Evolutionary conservation across 495 filamentous ascomycete species (phyloP).

Genomic region (Trichoderma erinaceum): DNA sequence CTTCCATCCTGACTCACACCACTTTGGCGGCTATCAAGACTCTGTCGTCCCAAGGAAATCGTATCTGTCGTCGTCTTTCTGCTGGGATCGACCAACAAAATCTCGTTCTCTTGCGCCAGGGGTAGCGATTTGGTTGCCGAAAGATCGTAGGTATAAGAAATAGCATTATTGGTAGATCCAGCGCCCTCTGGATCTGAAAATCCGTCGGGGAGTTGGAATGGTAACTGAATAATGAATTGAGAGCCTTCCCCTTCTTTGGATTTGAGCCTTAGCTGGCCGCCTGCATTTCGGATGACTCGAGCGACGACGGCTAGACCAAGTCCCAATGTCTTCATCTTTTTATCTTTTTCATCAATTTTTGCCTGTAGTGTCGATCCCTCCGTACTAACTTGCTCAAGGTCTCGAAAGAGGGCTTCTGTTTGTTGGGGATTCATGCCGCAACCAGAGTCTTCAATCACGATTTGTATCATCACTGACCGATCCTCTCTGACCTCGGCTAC

Average conservation of each 20-base stretch:
- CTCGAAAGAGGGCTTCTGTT: conserved; percentile 72
- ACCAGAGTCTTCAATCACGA: conserved; percentile 75
- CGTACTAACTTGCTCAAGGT: conserved; percentile 78
- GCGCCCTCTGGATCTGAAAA: conserved; percentile 21
- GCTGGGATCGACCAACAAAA: conserved; percentile 49
- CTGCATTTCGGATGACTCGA: conserved; percentile 79
- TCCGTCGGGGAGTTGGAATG: conserved; percentile 56
- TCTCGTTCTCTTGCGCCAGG: conserved; percentile 42
- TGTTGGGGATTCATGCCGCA: conserved; percentile 66
- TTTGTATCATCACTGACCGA: conserved; percentile 56
- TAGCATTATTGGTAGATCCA: conserved; percentile 3
- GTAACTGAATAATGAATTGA: conserved; percentile 67
- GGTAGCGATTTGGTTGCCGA: conserved; percentile 21
- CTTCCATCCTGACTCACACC: conserved; percentile 41
- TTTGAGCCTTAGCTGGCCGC: conserved; percentile 81
- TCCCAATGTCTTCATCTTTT: conserved; percentile 53
- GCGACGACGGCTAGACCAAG: conserved; percentile 84
- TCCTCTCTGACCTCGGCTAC: conserved; percentile 33
- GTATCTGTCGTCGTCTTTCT: conserved; percentile 1
- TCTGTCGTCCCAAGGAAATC: conserved; percentile 44
- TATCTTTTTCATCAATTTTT: conserved; percentile 25
- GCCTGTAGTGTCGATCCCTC: conserved; percentile 41
- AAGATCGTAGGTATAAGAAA: not conserved
- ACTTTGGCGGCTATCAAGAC: conserved; percentile 45
- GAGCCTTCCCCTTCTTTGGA: conserved; percentile 84